Evolutionary conservation across 2,329 filamentous ascomycete species (phyloP).

Genomic region (Gnomoniopsis smithogilvyi): DNA sequence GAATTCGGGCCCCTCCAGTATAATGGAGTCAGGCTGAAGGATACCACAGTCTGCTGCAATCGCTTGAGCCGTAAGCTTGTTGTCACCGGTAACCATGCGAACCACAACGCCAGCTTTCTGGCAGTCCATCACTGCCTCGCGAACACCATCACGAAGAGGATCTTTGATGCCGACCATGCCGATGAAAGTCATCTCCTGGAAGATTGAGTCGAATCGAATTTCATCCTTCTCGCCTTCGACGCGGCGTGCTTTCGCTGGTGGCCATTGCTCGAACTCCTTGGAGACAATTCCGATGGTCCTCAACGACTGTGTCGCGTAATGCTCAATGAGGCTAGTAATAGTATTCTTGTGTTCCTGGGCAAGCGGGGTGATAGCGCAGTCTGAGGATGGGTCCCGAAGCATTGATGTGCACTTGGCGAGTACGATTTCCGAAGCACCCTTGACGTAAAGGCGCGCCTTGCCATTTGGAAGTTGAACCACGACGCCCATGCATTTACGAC

Average conservation of each 20-base stretch:
- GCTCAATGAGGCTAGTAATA: conserved; percentile 66
- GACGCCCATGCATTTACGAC: conserved; percentile 69
- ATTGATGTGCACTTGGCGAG: conserved; percentile 52
- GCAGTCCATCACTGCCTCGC: conserved; percentile 68
- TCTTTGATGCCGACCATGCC: conserved; percentile 79
- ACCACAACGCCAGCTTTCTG: conserved; percentile 75
- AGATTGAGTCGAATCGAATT: conserved; percentile 64
- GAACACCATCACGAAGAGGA: conserved; percentile 72
- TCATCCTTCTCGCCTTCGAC: conserved; percentile 55
- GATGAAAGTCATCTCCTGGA: conserved; percentile 65
- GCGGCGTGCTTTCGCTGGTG: conserved; percentile 60
- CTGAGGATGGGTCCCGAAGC: conserved; percentile 45
- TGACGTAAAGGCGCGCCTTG: conserved; percentile 55
- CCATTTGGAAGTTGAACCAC: conserved; percentile 51
- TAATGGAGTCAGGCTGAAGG: conserved; percentile 61
- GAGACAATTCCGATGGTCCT: conserved; percentile 83
- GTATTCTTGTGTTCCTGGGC: conserved; percentile 51
- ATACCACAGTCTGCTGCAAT: conserved; percentile 80
- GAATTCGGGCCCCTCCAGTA: conserved; percentile 78
- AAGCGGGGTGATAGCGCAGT: conserved; percentile 40
- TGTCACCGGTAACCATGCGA: conserved; percentile 84
- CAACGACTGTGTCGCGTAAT: conserved; percentile 75
- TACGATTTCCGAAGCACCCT: conserved; percentile 65
- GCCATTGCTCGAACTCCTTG: conserved; percentile 82
- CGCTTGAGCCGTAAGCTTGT: conserved; percentile 73